These are phyloP conservation scores for Scenedesmus sp. DNA, from an alignment of 163 green algal species.

Conservation along the genomic window DNA sequence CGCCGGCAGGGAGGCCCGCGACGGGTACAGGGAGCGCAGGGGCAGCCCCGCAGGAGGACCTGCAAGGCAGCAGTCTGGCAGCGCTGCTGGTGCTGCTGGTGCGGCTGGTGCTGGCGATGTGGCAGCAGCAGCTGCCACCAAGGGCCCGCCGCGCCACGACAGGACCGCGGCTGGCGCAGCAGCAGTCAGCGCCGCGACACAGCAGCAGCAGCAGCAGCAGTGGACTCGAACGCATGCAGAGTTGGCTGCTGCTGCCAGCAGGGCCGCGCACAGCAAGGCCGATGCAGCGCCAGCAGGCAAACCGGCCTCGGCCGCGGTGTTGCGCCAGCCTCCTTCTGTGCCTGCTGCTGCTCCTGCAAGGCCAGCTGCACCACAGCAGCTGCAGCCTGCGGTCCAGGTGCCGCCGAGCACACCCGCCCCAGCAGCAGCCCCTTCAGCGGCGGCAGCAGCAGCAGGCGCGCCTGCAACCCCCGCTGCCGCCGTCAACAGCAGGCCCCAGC, in stretches of 20 bases:
- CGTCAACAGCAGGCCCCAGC: neutral
- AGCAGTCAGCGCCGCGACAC: constrained; percentile 4
- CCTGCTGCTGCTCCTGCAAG: neutral
- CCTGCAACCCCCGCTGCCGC: neutral
- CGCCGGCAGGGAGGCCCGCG: neutral
- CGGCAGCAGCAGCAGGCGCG: constrained; percentile 39
- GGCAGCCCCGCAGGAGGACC: neutral
- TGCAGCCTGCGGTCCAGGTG: neutral
- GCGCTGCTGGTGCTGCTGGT: constrained; percentile 2
- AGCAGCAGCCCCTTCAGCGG: constrained; percentile 34
- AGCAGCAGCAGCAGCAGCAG: constrained; percentile 35
- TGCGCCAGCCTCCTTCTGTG: neutral
- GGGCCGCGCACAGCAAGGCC: neutral
- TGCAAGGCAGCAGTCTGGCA: neutral
- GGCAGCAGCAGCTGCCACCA: constrained; percentile 23
- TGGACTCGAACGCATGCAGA: neutral
- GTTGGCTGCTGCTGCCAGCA: neutral
- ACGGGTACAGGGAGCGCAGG: neutral
- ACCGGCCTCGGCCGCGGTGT: no score
- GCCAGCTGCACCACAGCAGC: neutral
- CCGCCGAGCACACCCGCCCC: neutral
- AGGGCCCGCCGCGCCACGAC: neutral
- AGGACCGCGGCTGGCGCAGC: constrained; percentile 6
- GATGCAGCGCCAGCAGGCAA: neutral
- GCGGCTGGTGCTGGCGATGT: neutral